A percentile compares a stretch with the other conserved stretches of the same genome.
phyloP scores from a whole-genome alignment of 371 early-diverging fungal genomes.

The Mucor velutinosus region DNA sequence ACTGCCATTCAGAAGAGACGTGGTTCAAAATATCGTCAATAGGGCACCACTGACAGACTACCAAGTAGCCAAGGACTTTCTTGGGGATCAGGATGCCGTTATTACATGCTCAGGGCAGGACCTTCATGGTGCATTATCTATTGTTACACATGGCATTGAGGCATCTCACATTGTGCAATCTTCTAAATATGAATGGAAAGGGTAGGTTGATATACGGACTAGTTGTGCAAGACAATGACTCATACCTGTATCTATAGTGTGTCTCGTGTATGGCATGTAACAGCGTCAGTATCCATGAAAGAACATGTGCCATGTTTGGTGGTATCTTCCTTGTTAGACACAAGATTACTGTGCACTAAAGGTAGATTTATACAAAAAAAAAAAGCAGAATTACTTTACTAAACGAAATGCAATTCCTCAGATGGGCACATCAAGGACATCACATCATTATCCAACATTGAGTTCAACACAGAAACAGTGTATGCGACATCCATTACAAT shows the following conservation, averaged over 20 bases:
- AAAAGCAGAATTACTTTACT: too few species aligned
- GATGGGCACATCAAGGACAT: slow-evolving; percentile 21
- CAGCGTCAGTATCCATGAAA: not conserved
- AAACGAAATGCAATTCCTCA: not conserved
- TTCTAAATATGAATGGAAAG: slow-evolving; percentile 26
- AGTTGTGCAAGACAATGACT: not conserved
- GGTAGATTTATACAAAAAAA: slow-evolving; percentile 1
- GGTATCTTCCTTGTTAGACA: slow-evolving; percentile 17
- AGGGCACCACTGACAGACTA: slow-evolving; percentile 42
- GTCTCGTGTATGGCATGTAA: slow-evolving; percentile 14
- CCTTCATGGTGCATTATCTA: slow-evolving; percentile 28
- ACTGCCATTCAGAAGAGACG: not conserved
- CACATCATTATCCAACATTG: slow-evolving; percentile 2
- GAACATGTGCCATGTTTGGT: slow-evolving; percentile 6
- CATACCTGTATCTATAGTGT: not conserved
- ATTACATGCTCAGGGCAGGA: slow-evolving; percentile 40
- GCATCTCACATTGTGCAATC: slow-evolving; percentile 13
- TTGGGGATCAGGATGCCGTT: slow-evolving; percentile 23
- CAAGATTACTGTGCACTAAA: slow-evolving; percentile 8
- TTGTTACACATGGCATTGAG: slow-evolving; percentile 30
- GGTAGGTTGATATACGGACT: slow-evolving; percentile 19
- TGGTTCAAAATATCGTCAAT: slow-evolving; percentile 30
- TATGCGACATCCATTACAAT: slow-evolving; percentile 7
- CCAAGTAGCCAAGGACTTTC: slow-evolving; percentile 7
- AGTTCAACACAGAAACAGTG: slow-evolving; percentile 11